Percentiles rank a stretch among this genome's conserved stretches.
These are phyloP conservation scores for Remersonia thermophila DNA, from an alignment of 2,329 filamentous ascomycete species.

Conservation along the genomic window DNA sequence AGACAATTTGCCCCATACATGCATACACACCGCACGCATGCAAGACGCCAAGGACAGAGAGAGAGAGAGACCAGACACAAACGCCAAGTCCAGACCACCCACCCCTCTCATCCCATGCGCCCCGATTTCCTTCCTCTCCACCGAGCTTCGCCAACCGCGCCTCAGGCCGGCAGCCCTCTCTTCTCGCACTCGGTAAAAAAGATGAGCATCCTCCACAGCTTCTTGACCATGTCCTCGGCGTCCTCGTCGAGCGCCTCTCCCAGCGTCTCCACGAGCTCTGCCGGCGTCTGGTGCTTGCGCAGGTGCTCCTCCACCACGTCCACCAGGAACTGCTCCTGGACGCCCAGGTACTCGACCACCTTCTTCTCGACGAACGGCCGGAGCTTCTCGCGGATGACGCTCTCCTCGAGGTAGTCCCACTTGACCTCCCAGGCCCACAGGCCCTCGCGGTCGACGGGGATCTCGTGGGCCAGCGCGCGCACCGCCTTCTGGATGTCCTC, in stretches of 20 bases:
- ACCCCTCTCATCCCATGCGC: too few species aligned
- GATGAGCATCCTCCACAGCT: constrained; percentile 96
- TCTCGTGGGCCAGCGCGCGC: constrained; percentile 72
- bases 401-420: constrained; percentile 82
- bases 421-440: constrained; percentile 89
- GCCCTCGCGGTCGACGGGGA: constrained; percentile 73
- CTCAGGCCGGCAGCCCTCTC: constrained; percentile 60
- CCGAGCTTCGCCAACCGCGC: too few species aligned
- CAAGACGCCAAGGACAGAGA: too few species aligned
- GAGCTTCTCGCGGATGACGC: constrained; percentile 71
- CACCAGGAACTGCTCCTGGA: constrained; percentile 91
- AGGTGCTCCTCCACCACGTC: constrained; percentile 86
- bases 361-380: constrained; percentile 96
- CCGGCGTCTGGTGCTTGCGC: constrained; percentile 59
- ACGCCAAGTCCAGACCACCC: too few species aligned
- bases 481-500: constrained; percentile 79
- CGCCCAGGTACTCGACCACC: constrained; percentile 89
- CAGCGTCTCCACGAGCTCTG: constrained; percentile 71
- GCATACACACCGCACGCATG: not conserved
- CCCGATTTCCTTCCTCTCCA: too few species aligned
- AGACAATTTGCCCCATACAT: not conserved
- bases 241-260: constrained; percentile 90
- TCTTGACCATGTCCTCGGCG: constrained; percentile 85
- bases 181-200: constrained; percentile 96
- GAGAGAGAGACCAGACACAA: not conserved